Conservation (phyloP, 78 protist species). For the Paulinella micropora region DNA sequence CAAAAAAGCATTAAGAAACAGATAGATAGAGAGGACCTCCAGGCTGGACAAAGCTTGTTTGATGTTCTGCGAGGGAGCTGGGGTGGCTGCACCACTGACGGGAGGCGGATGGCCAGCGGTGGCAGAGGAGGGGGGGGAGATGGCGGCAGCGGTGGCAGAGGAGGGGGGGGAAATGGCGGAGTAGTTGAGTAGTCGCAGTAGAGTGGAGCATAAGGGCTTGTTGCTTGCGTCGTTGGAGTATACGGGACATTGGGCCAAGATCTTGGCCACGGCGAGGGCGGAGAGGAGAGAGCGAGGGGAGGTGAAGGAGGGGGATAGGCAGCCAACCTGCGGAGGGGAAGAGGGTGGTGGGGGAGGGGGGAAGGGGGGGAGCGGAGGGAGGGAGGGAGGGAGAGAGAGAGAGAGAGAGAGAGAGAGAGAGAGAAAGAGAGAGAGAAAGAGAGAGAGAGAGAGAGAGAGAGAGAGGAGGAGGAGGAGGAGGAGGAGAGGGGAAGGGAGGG, state of each 20-base stretch:
- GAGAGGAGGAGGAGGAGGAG: no score
- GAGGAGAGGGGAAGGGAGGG: neutral
- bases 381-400: neutral
- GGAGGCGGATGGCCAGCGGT: neutral
- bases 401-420: neutral
- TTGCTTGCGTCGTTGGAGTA: no score
- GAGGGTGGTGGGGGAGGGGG: no score
- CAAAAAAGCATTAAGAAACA: neutral
- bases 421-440: neutral
- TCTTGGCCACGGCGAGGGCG: no score
- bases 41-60: neutral
- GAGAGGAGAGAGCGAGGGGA: no score
- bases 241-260: no score
- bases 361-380: no score
- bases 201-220: no score
- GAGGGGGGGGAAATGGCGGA: no score
- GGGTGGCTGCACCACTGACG: neutral
- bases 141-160: no score
- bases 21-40: neutral
- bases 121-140: neutral
- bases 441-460: no score
- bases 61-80: neutral
- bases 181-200: no score
- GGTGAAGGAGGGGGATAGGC: neutral
- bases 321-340: neutral